Conservation (phyloP, 148 eudicot species). For the Chenopodium album region DNA sequence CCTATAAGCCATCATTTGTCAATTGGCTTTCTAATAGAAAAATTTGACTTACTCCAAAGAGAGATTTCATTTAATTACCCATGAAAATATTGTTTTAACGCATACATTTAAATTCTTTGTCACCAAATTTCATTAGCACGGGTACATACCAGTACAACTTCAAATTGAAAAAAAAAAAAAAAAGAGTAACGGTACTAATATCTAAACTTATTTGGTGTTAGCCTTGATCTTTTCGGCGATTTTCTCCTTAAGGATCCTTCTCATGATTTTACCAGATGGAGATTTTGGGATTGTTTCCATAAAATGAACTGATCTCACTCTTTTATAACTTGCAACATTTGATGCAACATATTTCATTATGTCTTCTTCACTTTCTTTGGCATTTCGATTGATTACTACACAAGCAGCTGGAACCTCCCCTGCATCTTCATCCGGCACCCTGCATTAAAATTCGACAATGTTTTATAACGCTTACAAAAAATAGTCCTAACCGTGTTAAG, state of each 20-base stretch:
- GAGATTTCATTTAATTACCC: background rate
- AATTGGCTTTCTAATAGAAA: background rate
- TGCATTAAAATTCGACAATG: conserved; percentile 15
- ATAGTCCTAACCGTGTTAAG: too few relatives aligned
- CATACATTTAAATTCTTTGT: too few relatives aligned
- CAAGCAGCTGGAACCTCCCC: conserved; percentile 95
- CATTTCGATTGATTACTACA: conserved; percentile 62
- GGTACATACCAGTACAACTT: too few relatives aligned
- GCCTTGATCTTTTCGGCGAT: conserved; percentile 33
- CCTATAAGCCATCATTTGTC: background rate
- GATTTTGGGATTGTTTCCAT: conserved; percentile 80
- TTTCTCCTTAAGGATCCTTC: conserved; percentile 47
- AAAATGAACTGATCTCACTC: conserved; percentile 63
- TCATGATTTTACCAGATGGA: conserved; percentile 54
- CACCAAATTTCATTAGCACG: background rate
- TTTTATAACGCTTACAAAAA: too few relatives aligned
- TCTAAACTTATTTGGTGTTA: background rate
- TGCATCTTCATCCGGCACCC: conserved; percentile 82
- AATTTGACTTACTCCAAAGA: background rate
- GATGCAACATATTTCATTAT: conserved; percentile 64
- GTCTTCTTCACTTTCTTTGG: conserved; percentile 67
- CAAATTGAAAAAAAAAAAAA: too few relatives aligned
- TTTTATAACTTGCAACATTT: conserved; percentile 75
- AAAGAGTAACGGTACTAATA: too few relatives aligned
- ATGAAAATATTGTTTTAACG: too few relatives aligned